phyloP scores from a whole-genome alignment of 2,329 filamentous ascomycete genomes.

The Penicillium crustosum region DNA sequence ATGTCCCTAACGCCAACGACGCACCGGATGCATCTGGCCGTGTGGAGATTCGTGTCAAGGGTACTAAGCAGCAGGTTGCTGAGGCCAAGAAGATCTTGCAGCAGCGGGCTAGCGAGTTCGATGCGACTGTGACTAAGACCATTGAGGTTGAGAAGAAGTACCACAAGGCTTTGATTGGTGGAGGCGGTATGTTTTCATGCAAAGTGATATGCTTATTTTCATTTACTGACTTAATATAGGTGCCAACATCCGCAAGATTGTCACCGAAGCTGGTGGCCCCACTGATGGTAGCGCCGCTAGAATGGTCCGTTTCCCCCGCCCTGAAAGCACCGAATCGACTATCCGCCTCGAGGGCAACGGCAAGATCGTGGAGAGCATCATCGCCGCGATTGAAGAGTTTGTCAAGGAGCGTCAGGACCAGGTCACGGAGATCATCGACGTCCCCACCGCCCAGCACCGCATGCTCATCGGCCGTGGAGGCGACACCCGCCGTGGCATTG shows the following conservation, averaged over 20 bases:
- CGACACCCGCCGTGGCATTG: conserved; percentile 79
- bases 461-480: conserved; percentile 89
- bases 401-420: conserved; percentile 83
- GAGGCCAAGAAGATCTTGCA: conserved; percentile 88
- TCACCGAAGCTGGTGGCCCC: conserved; percentile 83
- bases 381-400: conserved; percentile 75
- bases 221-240: conserved; percentile 57
- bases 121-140: conserved; percentile 80
- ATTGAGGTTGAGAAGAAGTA: conserved; percentile 93
- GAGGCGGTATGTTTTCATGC: conserved; percentile 65
- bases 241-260: conserved; percentile 80
- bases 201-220: neutral
- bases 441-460: conserved; percentile 86
- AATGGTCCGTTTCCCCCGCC: conserved; percentile 91
- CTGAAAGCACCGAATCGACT: conserved; percentile 74
- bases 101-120: conserved; percentile 82
- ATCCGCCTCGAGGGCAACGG: conserved; percentile 87
- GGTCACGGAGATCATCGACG: conserved; percentile 72
- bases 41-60: conserved; percentile 88
- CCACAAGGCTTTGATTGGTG: conserved; percentile 81
- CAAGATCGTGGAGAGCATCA: conserved; percentile 83
- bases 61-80: conserved; percentile 85
- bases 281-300: conserved; percentile 82
- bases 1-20: conserved; percentile 80
- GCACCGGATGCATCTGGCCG: conserved; percentile 62